phyloP scores from a whole-genome alignment of 768 basidiomycete species.

The Tylopilus balloui region DNA sequence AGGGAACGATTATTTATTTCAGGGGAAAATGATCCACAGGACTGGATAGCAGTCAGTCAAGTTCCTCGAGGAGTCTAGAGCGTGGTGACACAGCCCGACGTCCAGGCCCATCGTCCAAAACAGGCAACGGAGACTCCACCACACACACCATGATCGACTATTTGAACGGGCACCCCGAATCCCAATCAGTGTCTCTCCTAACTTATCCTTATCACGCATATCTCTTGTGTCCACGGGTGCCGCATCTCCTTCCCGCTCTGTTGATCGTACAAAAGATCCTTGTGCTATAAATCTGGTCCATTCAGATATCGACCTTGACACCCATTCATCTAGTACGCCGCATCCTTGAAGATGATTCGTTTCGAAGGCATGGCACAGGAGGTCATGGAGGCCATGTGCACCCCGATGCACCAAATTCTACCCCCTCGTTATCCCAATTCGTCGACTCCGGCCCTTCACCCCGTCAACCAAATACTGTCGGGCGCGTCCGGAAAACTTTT shows the following conservation, averaged over 20 bases:
- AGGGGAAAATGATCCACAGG: constrained; percentile 2
- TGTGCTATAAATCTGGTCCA: constrained; percentile 1
- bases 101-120: constrained; percentile 21
- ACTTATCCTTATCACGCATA: constrained; percentile 9
- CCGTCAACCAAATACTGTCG: constrained; percentile 11
- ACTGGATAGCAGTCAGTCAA: background rate
- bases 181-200: constrained; percentile 10
- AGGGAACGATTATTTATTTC: background rate
- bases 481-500: constrained; percentile 51
- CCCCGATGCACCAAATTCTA: constrained; percentile 76
- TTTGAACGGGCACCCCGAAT: constrained; percentile 18
- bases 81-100: constrained; percentile 10
- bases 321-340: background rate
- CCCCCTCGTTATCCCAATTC: constrained; percentile 30
- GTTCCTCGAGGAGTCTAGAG: constrained; percentile 18
- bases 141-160: constrained; percentile 25
- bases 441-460: constrained; percentile 17
- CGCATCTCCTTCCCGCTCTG: background rate
- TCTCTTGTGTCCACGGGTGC: background rate
- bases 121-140: constrained; percentile 20
- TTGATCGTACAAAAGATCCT: background rate
- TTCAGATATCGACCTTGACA: constrained; percentile 1
- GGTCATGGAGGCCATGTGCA: constrained; percentile 81
- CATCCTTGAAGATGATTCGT: constrained; percentile 57
- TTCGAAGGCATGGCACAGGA: constrained; percentile 72